phyloP scores from a whole-genome alignment of 192 early-diverging fungal genomes.

The Chytriomyces sp. region DNA sequence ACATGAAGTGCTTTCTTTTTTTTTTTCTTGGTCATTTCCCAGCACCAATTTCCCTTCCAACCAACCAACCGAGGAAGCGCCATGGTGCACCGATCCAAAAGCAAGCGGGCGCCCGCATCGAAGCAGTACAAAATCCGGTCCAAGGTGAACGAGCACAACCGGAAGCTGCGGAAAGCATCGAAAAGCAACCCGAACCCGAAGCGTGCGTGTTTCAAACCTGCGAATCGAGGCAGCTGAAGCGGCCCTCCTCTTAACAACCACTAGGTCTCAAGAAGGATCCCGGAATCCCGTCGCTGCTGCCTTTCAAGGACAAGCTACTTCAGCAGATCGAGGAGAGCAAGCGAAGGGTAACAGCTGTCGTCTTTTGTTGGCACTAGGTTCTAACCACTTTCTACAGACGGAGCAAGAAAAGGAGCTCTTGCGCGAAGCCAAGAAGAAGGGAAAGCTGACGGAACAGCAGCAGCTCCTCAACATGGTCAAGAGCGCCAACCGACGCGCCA shows the following conservation, averaged over 20 bases:
- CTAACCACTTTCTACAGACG: slow-evolving; percentile 27
- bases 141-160: slow-evolving; percentile 53
- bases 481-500: slow-evolving; percentile 61
- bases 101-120: slow-evolving; percentile 45
- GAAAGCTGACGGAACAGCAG: slow-evolving; percentile 33
- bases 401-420: slow-evolving; percentile 60
- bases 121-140: slow-evolving; percentile 49
- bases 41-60: too few relatives aligned
- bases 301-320: slow-evolving; percentile 85
- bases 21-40: too few relatives aligned
- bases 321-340: slow-evolving; percentile 72
- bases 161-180: slow-evolving; percentile 51
- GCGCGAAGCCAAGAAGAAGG: slow-evolving; percentile 33
- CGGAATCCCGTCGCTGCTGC: slow-evolving; percentile 87
- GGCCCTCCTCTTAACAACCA: neutral
- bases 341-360: slow-evolving; percentile 43
- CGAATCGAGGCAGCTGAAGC: neutral
- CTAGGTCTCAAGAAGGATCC: slow-evolving; percentile 82
- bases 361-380: neutral
- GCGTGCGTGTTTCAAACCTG: slow-evolving; percentile 17
- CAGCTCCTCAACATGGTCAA: slow-evolving; percentile 72
- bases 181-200: slow-evolving; percentile 41
- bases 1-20: too few relatives aligned
- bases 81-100: slow-evolving; percentile 33
- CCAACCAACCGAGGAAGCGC: neutral